Evolutionary conservation across 2,329 filamentous ascomycete genomes (phyloP).

Genomic region (Arachnopeziza araneosa): DNA sequence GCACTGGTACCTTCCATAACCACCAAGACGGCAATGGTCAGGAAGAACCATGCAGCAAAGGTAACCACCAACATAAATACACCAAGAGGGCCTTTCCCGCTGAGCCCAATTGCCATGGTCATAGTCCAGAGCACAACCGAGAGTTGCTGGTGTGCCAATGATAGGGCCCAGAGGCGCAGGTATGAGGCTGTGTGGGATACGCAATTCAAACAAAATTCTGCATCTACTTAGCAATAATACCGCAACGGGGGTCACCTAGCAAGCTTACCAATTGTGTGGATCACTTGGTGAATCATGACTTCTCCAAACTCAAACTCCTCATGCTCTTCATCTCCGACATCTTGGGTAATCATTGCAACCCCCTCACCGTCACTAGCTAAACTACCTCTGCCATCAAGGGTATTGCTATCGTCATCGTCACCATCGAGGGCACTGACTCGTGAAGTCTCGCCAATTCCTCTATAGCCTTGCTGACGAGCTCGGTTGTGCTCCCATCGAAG

Average conservation of each 20-base stretch:
- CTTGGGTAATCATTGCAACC: conserved; percentile 82
- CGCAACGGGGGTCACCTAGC: not conserved
- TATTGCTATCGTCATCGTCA: conserved; percentile 66
- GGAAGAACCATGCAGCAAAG: conserved; percentile 86
- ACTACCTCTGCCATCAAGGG: conserved; percentile 59
- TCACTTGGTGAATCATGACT: conserved; percentile 97
- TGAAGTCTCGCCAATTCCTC: conserved; percentile 83
- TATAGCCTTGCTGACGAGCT: conserved; percentile 82
- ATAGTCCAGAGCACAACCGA: conserved; percentile 95
- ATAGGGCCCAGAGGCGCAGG: conserved; percentile 95
- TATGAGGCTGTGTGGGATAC: conserved; percentile 98
- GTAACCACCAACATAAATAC: conserved; percentile 75
- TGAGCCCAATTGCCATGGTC: conserved; percentile 78
- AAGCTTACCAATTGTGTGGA: conserved; percentile 88
- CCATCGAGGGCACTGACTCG: conserved; percentile 86
- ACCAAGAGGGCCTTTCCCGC: conserved; percentile 58
- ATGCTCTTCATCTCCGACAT: conserved; percentile 79
- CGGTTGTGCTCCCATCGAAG: conserved; percentile 90
- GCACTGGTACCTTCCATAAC: conserved; percentile 95
- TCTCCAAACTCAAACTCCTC: conserved; percentile 98
- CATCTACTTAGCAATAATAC: conserved; percentile 27
- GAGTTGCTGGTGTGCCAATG: conserved; percentile 94
- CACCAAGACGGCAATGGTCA: conserved; percentile 75
- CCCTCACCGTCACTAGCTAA: conserved; percentile 74
- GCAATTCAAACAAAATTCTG: conserved; percentile 98